These are phyloP conservation scores for Malbranchea zuffiana DNA, from an alignment of 2,329 filamentous ascomycete genomes.

Conservation along the genomic window DNA sequence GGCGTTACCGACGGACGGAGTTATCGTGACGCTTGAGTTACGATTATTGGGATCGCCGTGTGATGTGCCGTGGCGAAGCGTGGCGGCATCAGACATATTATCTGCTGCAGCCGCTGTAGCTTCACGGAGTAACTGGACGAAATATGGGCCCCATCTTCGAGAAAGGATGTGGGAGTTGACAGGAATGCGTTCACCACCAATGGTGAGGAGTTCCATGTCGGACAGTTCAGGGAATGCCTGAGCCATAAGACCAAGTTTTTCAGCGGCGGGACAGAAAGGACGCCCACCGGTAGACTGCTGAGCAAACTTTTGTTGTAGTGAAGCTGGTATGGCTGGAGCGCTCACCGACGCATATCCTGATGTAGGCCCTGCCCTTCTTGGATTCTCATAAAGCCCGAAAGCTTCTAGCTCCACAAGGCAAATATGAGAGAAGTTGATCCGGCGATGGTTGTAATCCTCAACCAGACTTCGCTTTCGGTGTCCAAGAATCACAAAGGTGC, in stretches of 20 bases:
- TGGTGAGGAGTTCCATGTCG: slow-evolving; percentile 93
- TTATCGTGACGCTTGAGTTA: slow-evolving; percentile 79
- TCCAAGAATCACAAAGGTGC: slow-evolving; percentile 89
- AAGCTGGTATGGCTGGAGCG: slow-evolving; percentile 51
- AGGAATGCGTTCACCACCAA: slow-evolving; percentile 81
- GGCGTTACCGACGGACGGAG: slow-evolving; percentile 41
- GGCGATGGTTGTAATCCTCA: slow-evolving; percentile 94
- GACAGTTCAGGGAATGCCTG: slow-evolving; percentile 71
- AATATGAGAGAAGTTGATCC: slow-evolving; percentile 94
- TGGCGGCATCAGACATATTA: slow-evolving; percentile 59
- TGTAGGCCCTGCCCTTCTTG: slow-evolving; percentile 63
- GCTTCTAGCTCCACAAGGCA: slow-evolving; percentile 96
- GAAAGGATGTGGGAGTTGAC: slow-evolving; percentile 85
- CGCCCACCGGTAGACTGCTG: slow-evolving; percentile 61
- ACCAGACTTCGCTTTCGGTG: slow-evolving; percentile 88
- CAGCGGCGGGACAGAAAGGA: slow-evolving; percentile 62
- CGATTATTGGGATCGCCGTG: slow-evolving; percentile 45
- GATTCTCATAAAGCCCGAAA: slow-evolving; percentile 95
- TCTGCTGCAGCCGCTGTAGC: slow-evolving; percentile 59
- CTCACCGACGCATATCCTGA: slow-evolving; percentile 80
- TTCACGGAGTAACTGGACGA: slow-evolving; percentile 81
- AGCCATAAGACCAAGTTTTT: slow-evolving; percentile 74
- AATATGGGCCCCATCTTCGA: slow-evolving; percentile 87
- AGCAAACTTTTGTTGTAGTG: slow-evolving; percentile 40
- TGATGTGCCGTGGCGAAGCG: slow-evolving; percentile 49